Base-by-base conservation (phyloP, 805 yeast species). In the Cyberlindnera nakhonratchasimensis region DNA sequence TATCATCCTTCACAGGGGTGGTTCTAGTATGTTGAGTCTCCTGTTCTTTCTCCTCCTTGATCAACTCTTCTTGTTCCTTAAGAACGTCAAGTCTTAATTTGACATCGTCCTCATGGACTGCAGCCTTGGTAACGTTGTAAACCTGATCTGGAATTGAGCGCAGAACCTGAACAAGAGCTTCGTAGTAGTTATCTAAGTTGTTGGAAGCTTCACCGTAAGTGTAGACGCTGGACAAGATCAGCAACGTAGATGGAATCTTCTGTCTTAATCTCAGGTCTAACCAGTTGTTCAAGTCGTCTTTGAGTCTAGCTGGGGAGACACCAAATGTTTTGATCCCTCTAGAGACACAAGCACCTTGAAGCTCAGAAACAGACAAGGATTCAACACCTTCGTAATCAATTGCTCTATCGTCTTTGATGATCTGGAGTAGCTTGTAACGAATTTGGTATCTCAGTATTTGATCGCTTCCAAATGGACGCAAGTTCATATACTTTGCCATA, bases 321-420 rank as follows among this genome's bases (percentile, higher is more conserved):
- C 84, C 83, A 40, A 71, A 70, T 18, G 88, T 81, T 63, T 78
- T 84, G 64, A 93, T 88, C 60, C 99, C 98, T 68, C 99, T 80
- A 25, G 95, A 87, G 45, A 87, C 83, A 70, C 97, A 90, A 1
- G 98, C 98, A 51, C 74, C 72, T 63, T 86, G 87, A 51, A 91
- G 74, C 66, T 91, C 99, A 4, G 79, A 73, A 14, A 83, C 72
- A 13, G 89, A 79, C 51, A 91, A 72, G 5, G 86, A 74, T 37
- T 84, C 90, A 37, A 90, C 93, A 43, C 98, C 98, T 69, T 91
- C 99, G 62, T 87, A 88, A 57, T 86, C 95, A 50, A 91, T 87
- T 30, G 90, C 82, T 54, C 83, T 78, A 63, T 91, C 99, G 65
- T 91, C 99, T 58, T 83, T 83, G 63, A 89, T 91, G 69, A 90